Conservation (phyloP, 345 rosid genomes). For the Eucalyptus curtisii region DNA sequence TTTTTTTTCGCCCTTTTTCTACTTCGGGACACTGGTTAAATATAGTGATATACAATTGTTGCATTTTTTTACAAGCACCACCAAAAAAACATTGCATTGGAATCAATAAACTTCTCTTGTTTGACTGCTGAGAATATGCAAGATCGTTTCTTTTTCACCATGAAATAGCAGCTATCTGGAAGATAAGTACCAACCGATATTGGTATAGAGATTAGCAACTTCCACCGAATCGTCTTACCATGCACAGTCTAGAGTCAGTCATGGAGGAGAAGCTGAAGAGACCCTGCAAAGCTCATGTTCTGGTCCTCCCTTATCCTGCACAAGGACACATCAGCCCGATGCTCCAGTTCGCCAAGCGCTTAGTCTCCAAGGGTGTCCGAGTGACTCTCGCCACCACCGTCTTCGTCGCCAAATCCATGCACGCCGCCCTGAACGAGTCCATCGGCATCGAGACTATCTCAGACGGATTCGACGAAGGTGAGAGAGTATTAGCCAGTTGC, state of each 20-base stretch:
- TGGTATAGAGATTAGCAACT: background rate
- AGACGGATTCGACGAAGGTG: constrained; percentile 20
- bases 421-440: background rate
- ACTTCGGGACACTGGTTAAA: background rate
- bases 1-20: too few relatives aligned
- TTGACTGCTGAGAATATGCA: background rate
- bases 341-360: constrained; percentile 1
- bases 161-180: background rate
- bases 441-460: constrained; percentile 12
- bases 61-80: background rate
- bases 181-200: background rate
- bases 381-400: background rate
- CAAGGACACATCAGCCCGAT: constrained; percentile 9
- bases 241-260: background rate
- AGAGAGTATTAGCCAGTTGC: background rate
- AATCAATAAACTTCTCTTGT: background rate
- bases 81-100: background rate
- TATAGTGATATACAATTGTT: too few relatives aligned
- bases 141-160: background rate
- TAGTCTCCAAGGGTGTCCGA: background rate
- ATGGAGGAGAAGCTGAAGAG: background rate
- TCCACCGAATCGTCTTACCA: background rate
- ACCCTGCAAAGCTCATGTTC: background rate
- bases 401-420: background rate
- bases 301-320: background rate